Conservation (phyloP, 441 rosid genomes). For the Croton laevigatus region DNA sequence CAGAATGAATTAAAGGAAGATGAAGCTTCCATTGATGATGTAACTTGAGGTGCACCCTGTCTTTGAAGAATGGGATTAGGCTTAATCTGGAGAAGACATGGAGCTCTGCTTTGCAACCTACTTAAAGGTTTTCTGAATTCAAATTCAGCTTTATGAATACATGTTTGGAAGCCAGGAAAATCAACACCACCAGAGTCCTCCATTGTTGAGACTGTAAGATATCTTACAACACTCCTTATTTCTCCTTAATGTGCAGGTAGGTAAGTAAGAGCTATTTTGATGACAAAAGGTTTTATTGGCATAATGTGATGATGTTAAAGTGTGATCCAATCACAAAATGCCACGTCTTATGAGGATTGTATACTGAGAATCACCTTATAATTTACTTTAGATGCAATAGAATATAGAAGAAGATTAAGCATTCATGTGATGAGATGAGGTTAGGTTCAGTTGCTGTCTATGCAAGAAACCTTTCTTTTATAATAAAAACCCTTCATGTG, state of each 20-base stretch:
- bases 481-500: slow-evolving; percentile 37
- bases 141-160: slow-evolving; percentile 46
- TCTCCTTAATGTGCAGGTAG: not conserved
- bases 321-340: not conserved
- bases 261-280: not conserved
- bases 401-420: slow-evolving; percentile 15
- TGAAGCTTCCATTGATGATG: slow-evolving; percentile 22
- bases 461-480: slow-evolving; percentile 18
- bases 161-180: slow-evolving; percentile 60
- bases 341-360: slow-evolving; percentile 3
- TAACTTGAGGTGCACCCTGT: slow-evolving; percentile 14
- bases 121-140: slow-evolving; percentile 48
- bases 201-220: slow-evolving; percentile 22
- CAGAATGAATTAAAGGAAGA: slow-evolving; percentile 34
- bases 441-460: slow-evolving; percentile 21
- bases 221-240: slow-evolving; percentile 3
- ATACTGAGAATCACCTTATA: slow-evolving; percentile 4
- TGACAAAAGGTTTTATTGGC: not conserved
- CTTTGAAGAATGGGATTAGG: slow-evolving; percentile 18
- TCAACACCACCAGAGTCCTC: slow-evolving; percentile 43
- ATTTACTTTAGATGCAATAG: not conserved
- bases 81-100: slow-evolving; percentile 52
- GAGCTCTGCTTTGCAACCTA: slow-evolving; percentile 57
- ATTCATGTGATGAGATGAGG: slow-evolving; percentile 35
- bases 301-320: not conserved